A percentile compares a stretch with the other conserved stretches of the same genome.
phyloP scores from a whole-genome alignment of 495 filamentous ascomycete species.

The Neurospora sp. region DNA sequence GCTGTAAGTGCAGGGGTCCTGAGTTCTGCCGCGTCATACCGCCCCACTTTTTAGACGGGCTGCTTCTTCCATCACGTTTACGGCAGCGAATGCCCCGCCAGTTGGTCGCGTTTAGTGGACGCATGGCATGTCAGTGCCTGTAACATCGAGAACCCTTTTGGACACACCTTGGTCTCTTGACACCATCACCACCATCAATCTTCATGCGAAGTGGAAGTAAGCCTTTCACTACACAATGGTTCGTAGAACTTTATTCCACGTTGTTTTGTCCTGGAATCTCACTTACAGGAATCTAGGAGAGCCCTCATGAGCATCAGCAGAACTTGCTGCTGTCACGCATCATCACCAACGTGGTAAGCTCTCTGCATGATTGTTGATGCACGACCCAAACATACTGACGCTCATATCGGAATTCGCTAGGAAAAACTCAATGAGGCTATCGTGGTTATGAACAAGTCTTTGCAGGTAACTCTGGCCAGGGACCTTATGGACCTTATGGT shows the following conservation, averaged over 20 bases:
- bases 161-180: background rate
- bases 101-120: background rate
- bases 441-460: slow-evolving; percentile 79
- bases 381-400: slow-evolving; percentile 7
- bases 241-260: background rate
- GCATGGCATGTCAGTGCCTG: background rate
- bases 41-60: background rate
- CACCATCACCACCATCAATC: background rate
- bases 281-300: slow-evolving; percentile 52
- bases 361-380: background rate
- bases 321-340: slow-evolving; percentile 85
- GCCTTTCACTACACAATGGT: background rate
- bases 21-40: background rate
- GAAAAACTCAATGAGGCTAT: slow-evolving; percentile 97
- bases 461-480: slow-evolving; percentile 50
- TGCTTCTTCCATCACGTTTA: background rate
- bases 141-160: background rate
- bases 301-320: slow-evolving; percentile 96
- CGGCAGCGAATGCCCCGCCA: background rate
- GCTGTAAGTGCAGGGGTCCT: background rate
- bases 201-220: background rate
- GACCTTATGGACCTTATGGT: no score
- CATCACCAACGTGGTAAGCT: slow-evolving; percentile 88
- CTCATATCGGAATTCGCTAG: slow-evolving; percentile 31
- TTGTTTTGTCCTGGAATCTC: background rate